phyloP scores from a whole-genome alignment of 2,329 filamentous ascomycete species.

The Thielaviopsis ethacetica region DNA sequence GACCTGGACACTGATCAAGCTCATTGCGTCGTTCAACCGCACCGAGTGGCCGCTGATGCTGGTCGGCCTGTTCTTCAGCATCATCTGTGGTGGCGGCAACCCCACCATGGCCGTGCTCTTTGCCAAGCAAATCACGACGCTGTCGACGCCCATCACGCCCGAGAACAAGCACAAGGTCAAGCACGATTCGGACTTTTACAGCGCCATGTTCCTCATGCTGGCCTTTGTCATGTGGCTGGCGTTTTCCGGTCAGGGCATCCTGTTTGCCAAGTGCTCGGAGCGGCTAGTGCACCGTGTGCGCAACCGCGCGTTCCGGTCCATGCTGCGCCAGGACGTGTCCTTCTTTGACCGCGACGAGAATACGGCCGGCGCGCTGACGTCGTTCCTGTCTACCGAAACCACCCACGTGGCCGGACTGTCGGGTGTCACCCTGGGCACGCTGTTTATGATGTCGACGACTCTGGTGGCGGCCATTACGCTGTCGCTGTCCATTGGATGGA shows the following conservation, averaged over 20 bases:
- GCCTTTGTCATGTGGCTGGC: slow-evolving; percentile 56
- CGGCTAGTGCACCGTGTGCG: slow-evolving; percentile 69
- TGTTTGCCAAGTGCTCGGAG: slow-evolving; percentile 78
- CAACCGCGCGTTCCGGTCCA: slow-evolving; percentile 65
- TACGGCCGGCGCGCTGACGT: slow-evolving; percentile 73
- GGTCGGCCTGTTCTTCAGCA: slow-evolving; percentile 53
- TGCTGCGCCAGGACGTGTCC: slow-evolving; percentile 81
- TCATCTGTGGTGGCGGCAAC: slow-evolving; percentile 68
- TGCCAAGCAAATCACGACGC: slow-evolving; percentile 65
- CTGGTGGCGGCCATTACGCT: slow-evolving; percentile 57
- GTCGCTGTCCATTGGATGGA: slow-evolving; percentile 68
- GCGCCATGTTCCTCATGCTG: slow-evolving; percentile 74
- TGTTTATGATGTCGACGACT: slow-evolving; percentile 67
- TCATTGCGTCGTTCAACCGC: slow-evolving; percentile 67
- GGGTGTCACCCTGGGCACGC: slow-evolving; percentile 72
- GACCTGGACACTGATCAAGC: slow-evolving; percentile 59
- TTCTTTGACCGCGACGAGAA: slow-evolving; percentile 89
- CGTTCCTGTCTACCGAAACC: slow-evolving; percentile 76
- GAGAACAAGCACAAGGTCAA: slow-evolving; percentile 40
- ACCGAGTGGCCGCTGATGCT: slow-evolving; percentile 57
- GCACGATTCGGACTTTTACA: slow-evolving; percentile 69
- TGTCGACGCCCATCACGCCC: slow-evolving; percentile 37
- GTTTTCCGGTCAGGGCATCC: slow-evolving; percentile 50
- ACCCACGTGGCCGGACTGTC: slow-evolving; percentile 79
- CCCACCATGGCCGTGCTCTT: slow-evolving; percentile 64